phyloP scores from a whole-genome alignment of 2,329 filamentous ascomycete genomes.

The Beauveria bassiana region DNA sequence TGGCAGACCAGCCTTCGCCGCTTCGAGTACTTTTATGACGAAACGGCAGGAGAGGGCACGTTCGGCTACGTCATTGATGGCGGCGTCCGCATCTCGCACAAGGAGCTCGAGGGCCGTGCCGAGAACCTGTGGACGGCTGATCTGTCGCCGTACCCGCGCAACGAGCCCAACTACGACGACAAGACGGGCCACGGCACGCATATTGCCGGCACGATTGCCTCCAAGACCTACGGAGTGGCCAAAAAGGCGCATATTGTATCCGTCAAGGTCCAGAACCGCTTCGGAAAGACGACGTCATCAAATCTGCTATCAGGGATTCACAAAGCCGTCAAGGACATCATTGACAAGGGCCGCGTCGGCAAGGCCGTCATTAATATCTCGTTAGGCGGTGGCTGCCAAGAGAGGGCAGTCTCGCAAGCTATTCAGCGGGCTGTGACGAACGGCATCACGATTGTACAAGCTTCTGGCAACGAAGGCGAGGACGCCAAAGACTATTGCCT shows the following conservation, averaged over 20 bases:
- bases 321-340: neutral
- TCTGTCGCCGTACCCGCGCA: too few species aligned
- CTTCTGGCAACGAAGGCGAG: too few species aligned
- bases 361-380: neutral
- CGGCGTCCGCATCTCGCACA: neutral
- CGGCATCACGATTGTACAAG: too few species aligned
- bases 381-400: too few species aligned
- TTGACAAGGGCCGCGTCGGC: neutral
- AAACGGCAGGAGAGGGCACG: neutral
- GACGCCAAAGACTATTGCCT: too few species aligned
- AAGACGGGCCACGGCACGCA: neutral
- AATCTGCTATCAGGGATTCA: neutral
- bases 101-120: neutral
- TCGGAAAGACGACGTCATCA: too few species aligned
- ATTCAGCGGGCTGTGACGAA: too few species aligned
- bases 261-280: neutral
- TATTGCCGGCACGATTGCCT: neutral
- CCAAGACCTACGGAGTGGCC: neutral
- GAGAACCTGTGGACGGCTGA: too few species aligned
- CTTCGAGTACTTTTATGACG: neutral
- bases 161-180: neutral
- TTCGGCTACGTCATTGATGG: neutral
- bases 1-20: too few species aligned
- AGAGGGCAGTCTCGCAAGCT: too few species aligned
- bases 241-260: neutral